Evolutionary conservation across 768 basidiomycete species (phyloP).

Genomic region (Hemileccinum rubropunctum): DNA sequence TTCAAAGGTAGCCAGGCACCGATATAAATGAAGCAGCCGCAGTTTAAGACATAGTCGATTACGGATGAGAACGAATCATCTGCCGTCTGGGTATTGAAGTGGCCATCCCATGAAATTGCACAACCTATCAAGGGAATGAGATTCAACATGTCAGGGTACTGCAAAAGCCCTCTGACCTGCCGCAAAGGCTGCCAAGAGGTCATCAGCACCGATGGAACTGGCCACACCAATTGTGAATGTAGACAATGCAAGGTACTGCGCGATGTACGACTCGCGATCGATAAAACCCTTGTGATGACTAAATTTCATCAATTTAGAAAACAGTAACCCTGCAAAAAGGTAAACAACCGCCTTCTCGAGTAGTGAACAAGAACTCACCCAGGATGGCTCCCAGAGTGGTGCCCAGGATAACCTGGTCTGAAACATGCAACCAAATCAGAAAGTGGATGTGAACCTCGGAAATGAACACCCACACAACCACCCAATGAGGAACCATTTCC

Average conservation of each 20-base stretch:
- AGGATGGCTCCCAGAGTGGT: slow-evolving; percentile 60
- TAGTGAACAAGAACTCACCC: slow-evolving; percentile 29
- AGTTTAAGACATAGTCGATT: slow-evolving; percentile 83
- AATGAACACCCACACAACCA: slow-evolving; percentile 55
- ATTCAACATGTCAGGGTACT: neutral
- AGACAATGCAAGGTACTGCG: slow-evolving; percentile 75
- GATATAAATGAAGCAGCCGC: slow-evolving; percentile 76
- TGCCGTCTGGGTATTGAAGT: slow-evolving; percentile 78
- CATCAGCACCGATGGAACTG: slow-evolving; percentile 79
- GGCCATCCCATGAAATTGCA: slow-evolving; percentile 90
- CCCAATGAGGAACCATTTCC: slow-evolving; percentile 83
- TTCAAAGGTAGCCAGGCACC: slow-evolving; percentile 85
- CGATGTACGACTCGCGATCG: slow-evolving; percentile 83
- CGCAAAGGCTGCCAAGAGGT: slow-evolving; percentile 87
- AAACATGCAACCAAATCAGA: slow-evolving; percentile 1
- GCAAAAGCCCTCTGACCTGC: slow-evolving; percentile 46
- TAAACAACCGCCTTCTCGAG: slow-evolving; percentile 1
- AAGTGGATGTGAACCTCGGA: neutral
- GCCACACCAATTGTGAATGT: slow-evolving; percentile 78
- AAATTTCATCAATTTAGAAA: slow-evolving; percentile 71
- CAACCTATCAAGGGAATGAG: slow-evolving; percentile 49
- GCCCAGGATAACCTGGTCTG: slow-evolving; percentile 83
- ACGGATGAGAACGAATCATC: slow-evolving; percentile 87
- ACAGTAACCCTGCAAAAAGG: slow-evolving; percentile 50
- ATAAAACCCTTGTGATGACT: slow-evolving; percentile 62